Base-by-base conservation (phyloP, 129 eudicot species). In the Ambrosia artemisiifolia region DNA sequence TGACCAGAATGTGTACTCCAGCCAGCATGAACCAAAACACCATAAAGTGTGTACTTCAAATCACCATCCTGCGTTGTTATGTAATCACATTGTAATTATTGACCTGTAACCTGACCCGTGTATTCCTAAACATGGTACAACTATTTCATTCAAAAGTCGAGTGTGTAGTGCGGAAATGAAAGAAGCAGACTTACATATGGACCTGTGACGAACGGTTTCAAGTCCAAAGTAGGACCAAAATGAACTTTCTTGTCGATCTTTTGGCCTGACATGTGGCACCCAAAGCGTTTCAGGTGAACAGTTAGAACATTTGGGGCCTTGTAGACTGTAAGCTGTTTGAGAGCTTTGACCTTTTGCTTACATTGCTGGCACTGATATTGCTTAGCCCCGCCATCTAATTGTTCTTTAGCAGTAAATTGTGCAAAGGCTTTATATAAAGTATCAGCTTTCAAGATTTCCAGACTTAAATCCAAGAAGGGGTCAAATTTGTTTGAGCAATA, bases 1-100 rank as follows among this genome's bases (percentile, higher is more conserved):
- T 94, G 99, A 66, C 99, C 97, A 54, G 91, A 94, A 83, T 83
- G 97, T 48, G 96, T 94, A 76, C 94, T 94, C 97, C 99, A 84
- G 71, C 99, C 99, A 67, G 96, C 91, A 90, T 94, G 99, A 86
- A 94, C 99, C 79, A 94, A 82, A 57, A 90, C 99, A 67, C 97
- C 99, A 65, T 94, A 94, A 2, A 94, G 91, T 6, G 95, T 94
- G 86, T 90, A 94, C 53, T 83, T 90, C 75, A 94, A 79, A 77
- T 90, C 97, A 24, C 93, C 97, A 78, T 86, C 96, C 99, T 94
- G 85, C 85, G 79, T 71, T 13, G 14, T 59, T 34, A 28, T 11
- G 9, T 67, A 76, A 30, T 16, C 6, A 67, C 51, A 65, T 8
- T 14, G 4, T 36, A 8, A 5, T 36, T 11, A 42, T 11, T 19